Conservation (phyloP, 225 moss, liverwort and hornwort genomes). For the Marchantia paleacea region DNA sequence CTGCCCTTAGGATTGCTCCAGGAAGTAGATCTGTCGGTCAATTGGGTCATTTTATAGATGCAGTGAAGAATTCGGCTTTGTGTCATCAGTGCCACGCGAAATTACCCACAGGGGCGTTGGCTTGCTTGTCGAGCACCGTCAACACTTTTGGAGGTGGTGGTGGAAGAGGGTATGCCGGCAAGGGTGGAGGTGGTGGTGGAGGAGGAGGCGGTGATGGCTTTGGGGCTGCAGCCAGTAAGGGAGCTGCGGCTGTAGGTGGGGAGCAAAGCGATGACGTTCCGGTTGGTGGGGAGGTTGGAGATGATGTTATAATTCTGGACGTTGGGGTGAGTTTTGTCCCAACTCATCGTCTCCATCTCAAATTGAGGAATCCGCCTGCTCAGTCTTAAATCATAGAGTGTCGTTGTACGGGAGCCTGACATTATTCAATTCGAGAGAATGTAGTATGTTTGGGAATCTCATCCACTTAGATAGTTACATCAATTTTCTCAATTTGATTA, state of each 20-base stretch:
- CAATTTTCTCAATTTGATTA: too few relatives aligned
- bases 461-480: too few relatives aligned
- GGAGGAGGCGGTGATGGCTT: constrained; percentile 63
- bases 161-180: constrained; percentile 52
- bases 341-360: background rate
- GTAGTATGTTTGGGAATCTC: too few relatives aligned
- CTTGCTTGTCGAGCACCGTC: constrained; percentile 36
- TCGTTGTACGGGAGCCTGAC: background rate
- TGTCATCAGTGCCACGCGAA: constrained; percentile 32
- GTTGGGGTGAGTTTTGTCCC: constrained; percentile 59
- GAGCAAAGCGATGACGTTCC: constrained; percentile 66
- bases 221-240: constrained; percentile 38
- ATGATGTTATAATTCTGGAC: constrained; percentile 79
- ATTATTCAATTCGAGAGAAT: too few relatives aligned
- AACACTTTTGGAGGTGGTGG: constrained; percentile 38
- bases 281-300: constrained; percentile 48
- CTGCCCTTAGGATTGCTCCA: background rate
- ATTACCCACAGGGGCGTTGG: constrained; percentile 28
- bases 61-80: constrained; percentile 26
- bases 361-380: background rate
- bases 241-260: constrained; percentile 49
- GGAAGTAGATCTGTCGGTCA: constrained; percentile 18
- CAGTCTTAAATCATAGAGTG: too few relatives aligned
- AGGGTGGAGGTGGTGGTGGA: constrained; percentile 59
- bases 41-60: constrained; percentile 18